These are phyloP conservation scores for Aspergillus novofumigatus DNA, from an alignment of 2,329 filamentous ascomycete genomes.

Conservation along the genomic window DNA sequence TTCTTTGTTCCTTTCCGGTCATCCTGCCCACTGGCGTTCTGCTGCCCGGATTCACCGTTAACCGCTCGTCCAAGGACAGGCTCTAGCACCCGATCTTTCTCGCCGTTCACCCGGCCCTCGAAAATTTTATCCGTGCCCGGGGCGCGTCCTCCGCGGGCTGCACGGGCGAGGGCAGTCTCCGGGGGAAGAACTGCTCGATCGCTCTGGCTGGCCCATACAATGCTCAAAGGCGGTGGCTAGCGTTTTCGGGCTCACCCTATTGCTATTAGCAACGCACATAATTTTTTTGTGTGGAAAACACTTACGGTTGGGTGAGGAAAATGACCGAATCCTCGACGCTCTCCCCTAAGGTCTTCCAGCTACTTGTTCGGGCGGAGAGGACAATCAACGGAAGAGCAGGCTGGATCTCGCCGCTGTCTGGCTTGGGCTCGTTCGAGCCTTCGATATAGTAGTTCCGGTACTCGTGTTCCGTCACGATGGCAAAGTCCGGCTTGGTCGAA, in stretches of 20 bases:
- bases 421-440: constrained; percentile 5
- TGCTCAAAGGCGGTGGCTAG: constrained; percentile 14
- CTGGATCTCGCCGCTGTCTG: not conserved
- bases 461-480: constrained; percentile 18
- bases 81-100: not conserved
- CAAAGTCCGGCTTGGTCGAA: constrained; percentile 9
- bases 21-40: not conserved
- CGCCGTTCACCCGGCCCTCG: not conserved
- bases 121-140: not conserved
- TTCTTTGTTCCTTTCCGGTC: not conserved
- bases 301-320: constrained; percentile 21
- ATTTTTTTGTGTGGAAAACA: not conserved
- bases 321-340: constrained; percentile 13
- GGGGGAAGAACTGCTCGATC: not conserved
- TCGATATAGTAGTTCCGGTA: constrained; percentile 13
- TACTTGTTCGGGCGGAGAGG: constrained; percentile 12
- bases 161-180: not conserved
- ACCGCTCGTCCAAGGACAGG: too few relatives aligned
- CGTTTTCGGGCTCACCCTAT: constrained; percentile 19
- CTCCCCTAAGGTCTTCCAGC: constrained; percentile 13
- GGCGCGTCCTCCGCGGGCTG: not conserved
- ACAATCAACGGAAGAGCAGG: constrained; percentile 15
- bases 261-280: not conserved
- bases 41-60: not conserved
- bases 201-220: constrained; percentile 8